Base-by-base conservation (phyloP, 1,139 yeast genomes). In the Candida buenavistaensis region DNA sequence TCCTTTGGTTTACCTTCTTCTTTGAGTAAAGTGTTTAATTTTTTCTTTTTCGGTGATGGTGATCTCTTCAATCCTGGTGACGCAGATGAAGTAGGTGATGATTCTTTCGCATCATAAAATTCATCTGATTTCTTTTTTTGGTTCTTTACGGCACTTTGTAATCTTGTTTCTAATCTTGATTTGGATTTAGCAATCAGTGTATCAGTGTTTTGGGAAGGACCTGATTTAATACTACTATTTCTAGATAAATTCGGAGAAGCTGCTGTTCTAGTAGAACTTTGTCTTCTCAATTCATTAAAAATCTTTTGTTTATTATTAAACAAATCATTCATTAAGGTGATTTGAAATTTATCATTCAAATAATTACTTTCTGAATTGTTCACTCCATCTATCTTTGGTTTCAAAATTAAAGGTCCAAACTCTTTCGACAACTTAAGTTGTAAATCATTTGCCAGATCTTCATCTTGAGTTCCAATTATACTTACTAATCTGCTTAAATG, bases 401-500 rank as follows among this genome's bases (percentile, higher is more conserved):
- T 67, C 42, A 82, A 57, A 17, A 86, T 62, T 44, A 86, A 76
- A 27, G 73, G 68, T 1, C 87, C 80, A 48, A 86, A 75, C 47
- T 82, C 90, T 43, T 75, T 78, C 2, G 87, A 72, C 23, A 87
- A 71, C 22, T 64, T 64, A 6, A 49, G 54, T 36, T 71, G 68
- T 48, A 84, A 81, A 1, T 62, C 70, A 1, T 57, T 55, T 16
- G 60, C 66, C 34, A 64, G 48, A 1, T 50, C 51, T 19, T 51
- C 49, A 45, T 68, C 51, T 41, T 68, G 67, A 13, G 65, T 52
- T 11, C 78, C 75, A 44, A 86, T 70, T 35, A 82, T 82, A 35
- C 76, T 71, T 21, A 80, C 71, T 32, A 85, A 59, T 36, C 95
- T 70, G 36, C 73, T 72, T 50, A 87, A 73, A 57, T 88, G 96